Percentiles rank a stretch among this genome's conserved stretches.
phyloP scores from a whole-genome alignment of 2,329 filamentous ascomycete genomes.

The Xylariaceae sp. region DNA sequence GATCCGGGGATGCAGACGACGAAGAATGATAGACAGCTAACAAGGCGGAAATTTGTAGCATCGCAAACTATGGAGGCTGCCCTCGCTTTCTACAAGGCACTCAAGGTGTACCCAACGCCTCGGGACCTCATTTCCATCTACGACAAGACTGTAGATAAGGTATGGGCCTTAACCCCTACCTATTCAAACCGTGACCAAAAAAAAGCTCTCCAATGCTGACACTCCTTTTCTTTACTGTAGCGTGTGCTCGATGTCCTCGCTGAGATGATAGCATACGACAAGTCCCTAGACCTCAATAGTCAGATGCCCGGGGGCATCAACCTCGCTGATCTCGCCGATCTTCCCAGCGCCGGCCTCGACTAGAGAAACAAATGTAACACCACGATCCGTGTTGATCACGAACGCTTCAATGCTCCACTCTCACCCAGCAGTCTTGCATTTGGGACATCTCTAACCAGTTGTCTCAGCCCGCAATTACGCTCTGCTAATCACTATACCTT shows the following conservation, averaged over 20 bases:
- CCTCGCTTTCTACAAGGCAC: slow-evolving; percentile 94
- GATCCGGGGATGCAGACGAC: not conserved
- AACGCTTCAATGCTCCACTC: slow-evolving; percentile 26
- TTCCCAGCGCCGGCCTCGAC: slow-evolving; percentile 62
- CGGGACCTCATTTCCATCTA: slow-evolving; percentile 95
- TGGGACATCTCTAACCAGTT: slow-evolving; percentile 4
- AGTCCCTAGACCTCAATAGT: slow-evolving; percentile 60
- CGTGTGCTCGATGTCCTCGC: slow-evolving; percentile 94
- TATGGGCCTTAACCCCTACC: slow-evolving; percentile 45
- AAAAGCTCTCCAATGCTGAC: slow-evolving; percentile 1
- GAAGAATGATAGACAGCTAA: slow-evolving; percentile 3
- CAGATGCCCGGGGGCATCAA: slow-evolving; percentile 36
- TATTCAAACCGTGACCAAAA: not conserved
- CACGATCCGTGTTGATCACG: slow-evolving; percentile 21
- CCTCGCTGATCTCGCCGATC: slow-evolving; percentile 54
- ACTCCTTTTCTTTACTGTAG: slow-evolving; percentile 50
- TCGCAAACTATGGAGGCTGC: slow-evolving; percentile 80
- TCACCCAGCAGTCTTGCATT: slow-evolving; percentile 14
- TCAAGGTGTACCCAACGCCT: slow-evolving; percentile 97
- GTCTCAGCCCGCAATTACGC: not conserved
- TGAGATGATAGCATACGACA: slow-evolving; percentile 96
- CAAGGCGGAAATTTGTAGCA: slow-evolving; percentile 51
- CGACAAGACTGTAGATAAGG: slow-evolving; percentile 98
- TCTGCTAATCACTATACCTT: slow-evolving; percentile 8
- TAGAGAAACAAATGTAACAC: slow-evolving; percentile 43